Conservation (phyloP, 176 grass and related monocot genomes). For the Oryza punctata region DNA sequence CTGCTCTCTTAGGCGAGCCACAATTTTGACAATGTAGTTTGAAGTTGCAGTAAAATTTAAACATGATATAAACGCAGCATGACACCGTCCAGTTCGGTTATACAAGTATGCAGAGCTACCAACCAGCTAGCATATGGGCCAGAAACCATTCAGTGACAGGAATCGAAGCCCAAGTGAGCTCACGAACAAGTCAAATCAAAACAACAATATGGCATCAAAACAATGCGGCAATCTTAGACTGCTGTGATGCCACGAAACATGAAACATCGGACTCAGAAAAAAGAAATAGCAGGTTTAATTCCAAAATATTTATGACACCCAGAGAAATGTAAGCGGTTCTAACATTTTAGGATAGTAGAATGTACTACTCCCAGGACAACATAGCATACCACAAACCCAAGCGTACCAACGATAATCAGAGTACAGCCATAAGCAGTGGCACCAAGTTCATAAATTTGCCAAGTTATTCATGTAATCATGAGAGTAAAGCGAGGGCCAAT, state of each 20-base stretch:
- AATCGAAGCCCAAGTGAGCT: too few relatives aligned
- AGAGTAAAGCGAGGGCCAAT: slow-evolving; percentile 8
- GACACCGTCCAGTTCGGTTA: too few relatives aligned
- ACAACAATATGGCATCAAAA: not conserved
- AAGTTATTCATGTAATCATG: slow-evolving; percentile 42
- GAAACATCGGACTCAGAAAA: not conserved
- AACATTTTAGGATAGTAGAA: not conserved
- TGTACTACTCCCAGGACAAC: slow-evolving; percentile 10
- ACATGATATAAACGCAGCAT: too few relatives aligned
- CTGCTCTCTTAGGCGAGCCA: too few relatives aligned
- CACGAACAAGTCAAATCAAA: too few relatives aligned
- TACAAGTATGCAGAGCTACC: too few relatives aligned
- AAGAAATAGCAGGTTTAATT: not conserved
- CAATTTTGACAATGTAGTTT: too few relatives aligned
- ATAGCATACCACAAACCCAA: slow-evolving; percentile 2
- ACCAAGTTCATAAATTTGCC: not conserved
- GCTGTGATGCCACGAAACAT: not conserved
- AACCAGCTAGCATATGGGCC: too few relatives aligned
- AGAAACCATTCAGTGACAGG: too few relatives aligned
- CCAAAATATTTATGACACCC: slow-evolving; percentile 21
- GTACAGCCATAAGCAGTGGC: not conserved
- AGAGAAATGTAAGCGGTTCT: not conserved
- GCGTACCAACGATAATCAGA: not conserved
- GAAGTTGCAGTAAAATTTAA: too few relatives aligned
- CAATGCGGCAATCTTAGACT: too few relatives aligned